Conservation (phyloP, 768 basidiomycete species). For the Clathrus columnatus region DNA sequence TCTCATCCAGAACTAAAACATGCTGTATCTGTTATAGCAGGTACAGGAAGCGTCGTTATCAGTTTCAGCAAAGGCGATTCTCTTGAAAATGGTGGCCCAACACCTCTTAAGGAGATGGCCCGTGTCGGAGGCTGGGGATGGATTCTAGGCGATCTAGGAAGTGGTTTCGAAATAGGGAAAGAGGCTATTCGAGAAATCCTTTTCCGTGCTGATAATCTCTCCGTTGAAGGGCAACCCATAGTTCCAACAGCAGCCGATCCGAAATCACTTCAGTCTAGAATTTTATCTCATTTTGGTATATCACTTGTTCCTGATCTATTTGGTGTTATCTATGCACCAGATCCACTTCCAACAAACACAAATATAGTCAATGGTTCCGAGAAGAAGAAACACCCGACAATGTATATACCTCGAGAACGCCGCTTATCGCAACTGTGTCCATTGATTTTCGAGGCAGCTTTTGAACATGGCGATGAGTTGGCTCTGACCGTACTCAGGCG, state of each 20-base stretch:
- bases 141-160: conserved; percentile 79
- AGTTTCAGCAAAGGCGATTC: conserved; percentile 40
- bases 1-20: conserved; percentile 47
- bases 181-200: conserved; percentile 61
- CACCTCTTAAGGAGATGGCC: conserved; percentile 49
- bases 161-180: conserved; percentile 71
- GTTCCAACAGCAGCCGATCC: not conserved
- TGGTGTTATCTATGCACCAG: conserved; percentile 52
- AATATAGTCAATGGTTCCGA: not conserved
- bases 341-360: conserved; percentile 30
- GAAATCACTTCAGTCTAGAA: conserved; percentile 17
- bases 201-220: conserved; percentile 5
- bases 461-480: conserved; percentile 56
- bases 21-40: conserved; percentile 68
- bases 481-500: conserved; percentile 50
- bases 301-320: conserved; percentile 54
- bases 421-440: conserved; percentile 67
- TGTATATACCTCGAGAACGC: conserved; percentile 48
- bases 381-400: conserved; percentile 14
- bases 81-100: not conserved
- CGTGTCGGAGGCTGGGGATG: conserved; percentile 78
- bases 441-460: conserved; percentile 70
- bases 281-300: conserved; percentile 52
- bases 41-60: conserved; percentile 74
- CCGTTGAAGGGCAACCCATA: conserved; percentile 1